Conservation (phyloP, 129 eudicot genomes). For the Helichrysum umbraculigerum region DNA sequence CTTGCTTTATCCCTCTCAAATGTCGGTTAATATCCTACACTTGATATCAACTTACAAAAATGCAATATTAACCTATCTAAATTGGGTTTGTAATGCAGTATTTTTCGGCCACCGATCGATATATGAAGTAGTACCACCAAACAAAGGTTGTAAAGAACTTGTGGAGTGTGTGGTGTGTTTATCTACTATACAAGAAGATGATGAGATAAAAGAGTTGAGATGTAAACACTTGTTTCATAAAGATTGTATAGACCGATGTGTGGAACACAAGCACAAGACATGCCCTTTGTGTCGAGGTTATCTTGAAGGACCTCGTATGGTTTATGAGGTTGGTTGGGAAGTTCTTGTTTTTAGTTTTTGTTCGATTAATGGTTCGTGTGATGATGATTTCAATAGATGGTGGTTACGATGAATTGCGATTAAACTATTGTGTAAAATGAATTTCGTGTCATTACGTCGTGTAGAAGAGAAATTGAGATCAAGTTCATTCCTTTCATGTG, state of each 20-base stretch:
- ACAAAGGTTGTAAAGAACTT: not conserved
- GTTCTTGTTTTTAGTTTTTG: not conserved
- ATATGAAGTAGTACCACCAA: not conserved
- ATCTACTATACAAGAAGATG: conserved; percentile 17
- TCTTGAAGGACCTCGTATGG: conserved; percentile 15
- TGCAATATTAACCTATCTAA: not conserved
- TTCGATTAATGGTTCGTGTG: not conserved
- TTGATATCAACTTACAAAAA: not conserved
- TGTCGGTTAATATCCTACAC: not conserved
- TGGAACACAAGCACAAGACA: conserved; percentile 15
- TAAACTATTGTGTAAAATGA: not conserved
- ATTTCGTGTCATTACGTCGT: not conserved
- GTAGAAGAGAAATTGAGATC: not conserved
- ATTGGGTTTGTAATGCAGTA: not conserved
- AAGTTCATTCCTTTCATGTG: not conserved
- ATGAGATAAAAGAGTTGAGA: conserved; percentile 35
- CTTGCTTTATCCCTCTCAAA: not conserved
- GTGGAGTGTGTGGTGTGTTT: conserved; percentile 34
- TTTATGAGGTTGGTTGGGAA: conserved; percentile 2
- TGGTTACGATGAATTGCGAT: conserved; percentile 6
- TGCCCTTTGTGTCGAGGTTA: conserved; percentile 9
- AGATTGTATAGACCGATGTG: conserved; percentile 44
- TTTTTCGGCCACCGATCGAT: not conserved
- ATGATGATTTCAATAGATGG: conserved; percentile 4
- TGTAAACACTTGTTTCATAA: conserved; percentile 38